Evolutionary conservation across 1,284 basidiomycete genomes (phyloP).

Genomic region (Pulveroboletus sp.): DNA sequence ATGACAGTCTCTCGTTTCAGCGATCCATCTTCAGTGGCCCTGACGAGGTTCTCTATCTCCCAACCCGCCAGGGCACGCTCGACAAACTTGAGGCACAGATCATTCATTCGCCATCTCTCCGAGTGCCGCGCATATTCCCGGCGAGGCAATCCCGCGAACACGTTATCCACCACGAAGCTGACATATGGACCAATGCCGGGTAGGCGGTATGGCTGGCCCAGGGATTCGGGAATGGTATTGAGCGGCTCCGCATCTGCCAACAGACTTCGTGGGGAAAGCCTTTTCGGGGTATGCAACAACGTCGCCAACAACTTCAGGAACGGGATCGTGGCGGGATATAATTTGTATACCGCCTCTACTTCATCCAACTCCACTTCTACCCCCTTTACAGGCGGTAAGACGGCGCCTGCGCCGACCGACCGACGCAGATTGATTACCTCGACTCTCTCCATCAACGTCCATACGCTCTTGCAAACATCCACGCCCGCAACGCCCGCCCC

Average conservation of each 20-base stretch:
- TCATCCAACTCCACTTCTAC: slow-evolving; percentile 84
- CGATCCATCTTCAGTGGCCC: slow-evolving; percentile 49
- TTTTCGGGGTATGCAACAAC: slow-evolving; percentile 77
- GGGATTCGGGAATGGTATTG: slow-evolving; percentile 73
- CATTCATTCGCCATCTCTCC: slow-evolving; percentile 88
- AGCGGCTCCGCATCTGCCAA: slow-evolving; percentile 60
- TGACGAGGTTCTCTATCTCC: slow-evolving; percentile 69
- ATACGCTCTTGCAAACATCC: slow-evolving; percentile 80
- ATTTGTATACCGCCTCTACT: slow-evolving; percentile 75
- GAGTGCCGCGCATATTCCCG: slow-evolving; percentile 75
- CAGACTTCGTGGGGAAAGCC: slow-evolving; percentile 58
- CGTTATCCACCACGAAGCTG: slow-evolving; percentile 86
- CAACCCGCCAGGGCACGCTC: slow-evolving; percentile 83
- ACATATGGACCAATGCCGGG: slow-evolving; percentile 81
- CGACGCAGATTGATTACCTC: slow-evolving; percentile 79
- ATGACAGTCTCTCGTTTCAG: slow-evolving; percentile 54
- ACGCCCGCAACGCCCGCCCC: slow-evolving; percentile 72
- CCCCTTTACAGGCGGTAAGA: slow-evolving; percentile 60
- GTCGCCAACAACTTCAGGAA: slow-evolving; percentile 85
- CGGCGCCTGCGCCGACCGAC: slow-evolving; percentile 37
- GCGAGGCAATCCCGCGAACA: slow-evolving; percentile 70
- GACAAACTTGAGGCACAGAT: slow-evolving; percentile 82
- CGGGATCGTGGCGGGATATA: slow-evolving; percentile 86
- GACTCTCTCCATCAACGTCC: slow-evolving; percentile 80
- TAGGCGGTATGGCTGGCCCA: slow-evolving; percentile 74